Evolutionary conservation across 148 eudicot species (phyloP).

Genomic region (Cornus florida): DNA sequence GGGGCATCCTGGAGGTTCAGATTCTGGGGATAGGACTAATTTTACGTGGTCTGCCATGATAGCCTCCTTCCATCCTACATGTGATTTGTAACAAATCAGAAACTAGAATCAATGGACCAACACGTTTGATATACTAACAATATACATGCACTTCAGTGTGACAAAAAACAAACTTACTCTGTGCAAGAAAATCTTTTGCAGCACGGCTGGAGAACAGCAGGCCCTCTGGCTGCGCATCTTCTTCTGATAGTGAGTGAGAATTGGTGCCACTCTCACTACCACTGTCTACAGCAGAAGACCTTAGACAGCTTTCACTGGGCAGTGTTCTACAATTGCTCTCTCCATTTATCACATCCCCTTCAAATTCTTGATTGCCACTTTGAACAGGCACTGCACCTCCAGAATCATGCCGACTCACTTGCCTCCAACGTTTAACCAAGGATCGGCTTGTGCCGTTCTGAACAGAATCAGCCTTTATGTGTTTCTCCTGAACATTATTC

Average conservation of each 20-base stretch:
- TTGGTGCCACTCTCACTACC: conserved; percentile 16
- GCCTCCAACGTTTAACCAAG: conserved; percentile 53
- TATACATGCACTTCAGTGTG: neutral
- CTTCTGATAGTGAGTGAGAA: conserved; percentile 14
- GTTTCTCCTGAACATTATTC: conserved; percentile 30
- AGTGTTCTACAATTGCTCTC: conserved; percentile 21
- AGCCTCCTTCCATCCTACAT: conserved; percentile 92
- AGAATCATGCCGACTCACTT: conserved; percentile 38
- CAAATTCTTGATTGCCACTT: conserved; percentile 31
- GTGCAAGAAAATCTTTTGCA: conserved; percentile 76
- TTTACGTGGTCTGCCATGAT: conserved; percentile 59
- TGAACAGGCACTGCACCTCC: conserved; percentile 25
- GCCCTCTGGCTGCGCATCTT: conserved; percentile 25
- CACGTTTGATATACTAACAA: neutral
- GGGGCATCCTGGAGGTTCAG: conserved; percentile 30
- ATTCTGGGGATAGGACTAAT: conserved; percentile 44
- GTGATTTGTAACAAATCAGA: conserved; percentile 6
- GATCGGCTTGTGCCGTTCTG: conserved; percentile 27
- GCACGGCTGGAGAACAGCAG: conserved; percentile 41
- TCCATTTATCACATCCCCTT: conserved; percentile 18
- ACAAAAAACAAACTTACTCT: conserved; percentile 47
- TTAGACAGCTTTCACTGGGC: conserved; percentile 24
- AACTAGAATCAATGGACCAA: neutral
- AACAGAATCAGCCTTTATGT: conserved; percentile 29
- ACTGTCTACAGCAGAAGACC: conserved; percentile 22